phyloP scores from a whole-genome alignment of 2,329 filamentous ascomycete species.

The Botryosphaeria dothidea region DNA sequence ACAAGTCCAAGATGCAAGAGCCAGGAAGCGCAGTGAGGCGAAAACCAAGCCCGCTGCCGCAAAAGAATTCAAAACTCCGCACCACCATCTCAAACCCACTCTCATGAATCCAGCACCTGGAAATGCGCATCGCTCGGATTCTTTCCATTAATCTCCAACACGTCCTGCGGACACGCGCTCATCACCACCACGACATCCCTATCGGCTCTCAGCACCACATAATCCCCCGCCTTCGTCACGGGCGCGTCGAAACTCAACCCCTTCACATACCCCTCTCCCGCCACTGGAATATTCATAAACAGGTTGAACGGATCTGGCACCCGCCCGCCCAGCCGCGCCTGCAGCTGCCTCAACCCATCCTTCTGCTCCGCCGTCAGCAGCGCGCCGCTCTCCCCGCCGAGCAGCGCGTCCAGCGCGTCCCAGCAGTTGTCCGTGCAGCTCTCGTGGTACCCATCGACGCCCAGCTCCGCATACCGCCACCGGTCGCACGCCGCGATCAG shows the following conservation, averaged over 20 bases:
- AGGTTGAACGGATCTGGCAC: slow-evolving; percentile 2
- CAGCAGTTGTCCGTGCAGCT: slow-evolving; percentile 43
- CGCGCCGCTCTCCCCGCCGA: slow-evolving; percentile 39
- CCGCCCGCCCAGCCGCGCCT: background rate
- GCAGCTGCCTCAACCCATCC: slow-evolving; percentile 29
- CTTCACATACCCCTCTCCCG: background rate
- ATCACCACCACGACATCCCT: slow-evolving; percentile 39
- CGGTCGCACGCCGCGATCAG: slow-evolving; percentile 51
- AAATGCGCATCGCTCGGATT: slow-evolving; percentile 6
- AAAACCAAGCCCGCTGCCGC: too few species aligned
- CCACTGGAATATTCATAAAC: slow-evolving; percentile 6
- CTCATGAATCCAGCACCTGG: background rate
- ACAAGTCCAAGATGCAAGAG: too few species aligned
- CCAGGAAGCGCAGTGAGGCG: too few species aligned
- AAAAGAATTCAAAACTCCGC: background rate
- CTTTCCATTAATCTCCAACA: slow-evolving; percentile 19
- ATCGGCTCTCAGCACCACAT: slow-evolving; percentile 36
- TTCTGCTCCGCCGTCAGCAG: slow-evolving; percentile 45
- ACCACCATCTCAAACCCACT: background rate
- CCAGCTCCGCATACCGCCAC: slow-evolving; percentile 43
- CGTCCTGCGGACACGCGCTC: slow-evolving; percentile 40
- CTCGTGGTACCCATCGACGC: slow-evolving; percentile 46
- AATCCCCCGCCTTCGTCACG: slow-evolving; percentile 28
- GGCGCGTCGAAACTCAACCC: background rate
- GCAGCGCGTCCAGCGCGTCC: slow-evolving; percentile 2